phyloP scores from a whole-genome alignment of 108 stramenopile species.

The Seminavis robusta region DNA sequence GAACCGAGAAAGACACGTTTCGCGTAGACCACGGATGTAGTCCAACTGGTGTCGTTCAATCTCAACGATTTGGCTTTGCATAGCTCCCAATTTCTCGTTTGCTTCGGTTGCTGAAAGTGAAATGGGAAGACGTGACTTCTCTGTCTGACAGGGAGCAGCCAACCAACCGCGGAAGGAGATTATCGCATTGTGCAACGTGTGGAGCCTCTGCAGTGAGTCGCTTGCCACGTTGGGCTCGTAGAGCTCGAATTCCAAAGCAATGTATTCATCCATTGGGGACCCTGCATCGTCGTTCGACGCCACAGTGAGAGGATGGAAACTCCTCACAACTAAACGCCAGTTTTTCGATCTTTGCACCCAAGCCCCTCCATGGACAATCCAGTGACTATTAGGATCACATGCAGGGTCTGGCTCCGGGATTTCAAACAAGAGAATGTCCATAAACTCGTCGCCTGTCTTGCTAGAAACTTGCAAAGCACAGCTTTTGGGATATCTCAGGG shows the following conservation, averaged over 20 bases:
- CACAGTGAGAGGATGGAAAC: background rate
- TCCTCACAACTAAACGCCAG: constrained; percentile 38
- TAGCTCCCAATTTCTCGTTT: too few relatives aligned
- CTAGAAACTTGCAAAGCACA: constrained; percentile 47
- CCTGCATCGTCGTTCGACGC: too few relatives aligned
- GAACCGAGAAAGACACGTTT: too few relatives aligned
- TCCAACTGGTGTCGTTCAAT: too few relatives aligned
- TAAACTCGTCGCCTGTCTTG: constrained; percentile 51
- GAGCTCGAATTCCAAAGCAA: constrained; percentile 47
- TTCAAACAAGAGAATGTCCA: constrained; percentile 32
- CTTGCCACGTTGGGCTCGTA: constrained; percentile 47
- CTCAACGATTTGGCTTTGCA: too few relatives aligned
- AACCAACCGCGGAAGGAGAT: constrained; percentile 14
- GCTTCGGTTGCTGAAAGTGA: too few relatives aligned
- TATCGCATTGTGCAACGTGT: constrained; percentile 49
- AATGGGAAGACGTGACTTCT: too few relatives aligned
- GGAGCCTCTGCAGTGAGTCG: constrained; percentile 55
- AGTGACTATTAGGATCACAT: constrained; percentile 10
- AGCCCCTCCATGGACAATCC: constrained; percentile 24
- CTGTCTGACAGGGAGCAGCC: too few relatives aligned
- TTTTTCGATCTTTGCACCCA: constrained; percentile 50
- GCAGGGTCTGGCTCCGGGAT: constrained; percentile 1
- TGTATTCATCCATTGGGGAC: constrained; percentile 1
- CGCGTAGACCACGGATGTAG: too few relatives aligned
- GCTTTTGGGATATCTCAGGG: constrained; percentile 24